phyloP scores from a whole-genome alignment of 148 eudicot species.

The Camellia japonica region DNA sequence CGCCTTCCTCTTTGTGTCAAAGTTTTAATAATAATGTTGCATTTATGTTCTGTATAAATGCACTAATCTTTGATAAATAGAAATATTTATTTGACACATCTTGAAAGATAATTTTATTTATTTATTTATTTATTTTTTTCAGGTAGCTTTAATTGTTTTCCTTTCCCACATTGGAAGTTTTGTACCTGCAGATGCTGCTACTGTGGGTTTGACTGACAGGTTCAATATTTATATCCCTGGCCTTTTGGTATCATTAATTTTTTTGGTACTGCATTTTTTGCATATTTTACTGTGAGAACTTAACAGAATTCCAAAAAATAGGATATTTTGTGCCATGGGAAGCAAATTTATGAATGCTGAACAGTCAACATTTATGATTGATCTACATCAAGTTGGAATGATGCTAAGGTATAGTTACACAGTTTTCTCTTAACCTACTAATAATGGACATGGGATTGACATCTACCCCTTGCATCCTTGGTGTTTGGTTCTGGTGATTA shows the following conservation, averaged over 20 bases:
- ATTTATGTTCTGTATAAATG: neutral
- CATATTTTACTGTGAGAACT: neutral
- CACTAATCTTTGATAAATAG: neutral
- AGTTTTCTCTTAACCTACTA: neutral
- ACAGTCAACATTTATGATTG: conserved; percentile 98
- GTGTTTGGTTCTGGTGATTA: neutral
- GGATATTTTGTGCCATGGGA: conserved; percentile 97
- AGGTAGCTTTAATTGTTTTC: conserved; percentile 97
- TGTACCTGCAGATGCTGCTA: conserved; percentile 97
- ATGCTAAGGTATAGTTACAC: conserved; percentile 71
- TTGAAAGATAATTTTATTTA: too few species aligned
- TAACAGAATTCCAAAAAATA: conserved; percentile 23
- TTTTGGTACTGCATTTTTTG: neutral
- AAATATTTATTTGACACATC: neutral
- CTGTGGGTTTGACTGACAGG: conserved; percentile 97
- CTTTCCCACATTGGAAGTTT: conserved; percentile 97
- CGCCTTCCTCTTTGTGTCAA: neutral
- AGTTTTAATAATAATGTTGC: neutral
- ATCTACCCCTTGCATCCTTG: neutral
- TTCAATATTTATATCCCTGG: conserved; percentile 14
- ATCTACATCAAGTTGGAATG: conserved; percentile 93
- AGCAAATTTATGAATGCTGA: conserved; percentile 89
- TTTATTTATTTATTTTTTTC: conserved; percentile 21
- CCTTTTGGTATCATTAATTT: conserved; percentile 11
- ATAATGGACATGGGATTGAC: neutral